These are phyloP conservation scores for Neofusicoccum umdonicola DNA, from an alignment of 2,329 filamentous ascomycete genomes.

Conservation along the genomic window DNA sequence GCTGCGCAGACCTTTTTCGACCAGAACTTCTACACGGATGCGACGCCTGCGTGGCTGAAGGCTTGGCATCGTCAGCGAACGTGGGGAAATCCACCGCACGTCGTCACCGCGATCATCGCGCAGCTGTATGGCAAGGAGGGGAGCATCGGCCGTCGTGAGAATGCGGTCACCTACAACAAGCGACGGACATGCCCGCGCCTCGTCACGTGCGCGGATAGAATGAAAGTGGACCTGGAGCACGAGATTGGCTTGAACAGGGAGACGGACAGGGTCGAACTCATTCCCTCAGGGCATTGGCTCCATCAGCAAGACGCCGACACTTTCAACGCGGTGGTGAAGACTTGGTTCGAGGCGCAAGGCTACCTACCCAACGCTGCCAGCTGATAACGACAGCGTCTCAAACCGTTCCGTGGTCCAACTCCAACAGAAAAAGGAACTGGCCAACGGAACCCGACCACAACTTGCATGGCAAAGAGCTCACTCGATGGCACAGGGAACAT, in stretches of 20 bases:
- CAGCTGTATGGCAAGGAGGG: conserved; percentile 14
- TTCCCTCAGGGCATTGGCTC: conserved; percentile 23
- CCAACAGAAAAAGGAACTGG: no score
- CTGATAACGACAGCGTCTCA: no score
- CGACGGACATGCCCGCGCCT: conserved; percentile 20
- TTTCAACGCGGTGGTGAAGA: conserved; percentile 21
- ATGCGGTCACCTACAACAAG: conserved; percentile 18
- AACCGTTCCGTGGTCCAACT: no score
- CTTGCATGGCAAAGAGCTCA: no score
- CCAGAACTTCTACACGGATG: neutral
- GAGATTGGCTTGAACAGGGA: conserved; percentile 16
- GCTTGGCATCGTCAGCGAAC: conserved; percentile 21
- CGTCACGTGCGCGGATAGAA: conserved; percentile 18
- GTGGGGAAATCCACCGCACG: conserved; percentile 18
- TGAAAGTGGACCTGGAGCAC: conserved; percentile 21
- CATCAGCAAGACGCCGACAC: conserved; percentile 22
- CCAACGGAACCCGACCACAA: no score
- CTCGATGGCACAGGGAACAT: no score
- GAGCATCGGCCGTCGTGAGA: conserved; percentile 18
- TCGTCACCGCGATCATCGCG: conserved; percentile 12
- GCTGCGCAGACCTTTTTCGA: neutral
- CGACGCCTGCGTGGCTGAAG: conserved; percentile 22
- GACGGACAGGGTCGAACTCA: conserved; percentile 20
- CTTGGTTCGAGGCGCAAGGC: conserved; percentile 20
- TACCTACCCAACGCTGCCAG: no score